Base-by-base conservation (phyloP, 441 rosid genomes). In the Gossypium lobatum region DNA sequence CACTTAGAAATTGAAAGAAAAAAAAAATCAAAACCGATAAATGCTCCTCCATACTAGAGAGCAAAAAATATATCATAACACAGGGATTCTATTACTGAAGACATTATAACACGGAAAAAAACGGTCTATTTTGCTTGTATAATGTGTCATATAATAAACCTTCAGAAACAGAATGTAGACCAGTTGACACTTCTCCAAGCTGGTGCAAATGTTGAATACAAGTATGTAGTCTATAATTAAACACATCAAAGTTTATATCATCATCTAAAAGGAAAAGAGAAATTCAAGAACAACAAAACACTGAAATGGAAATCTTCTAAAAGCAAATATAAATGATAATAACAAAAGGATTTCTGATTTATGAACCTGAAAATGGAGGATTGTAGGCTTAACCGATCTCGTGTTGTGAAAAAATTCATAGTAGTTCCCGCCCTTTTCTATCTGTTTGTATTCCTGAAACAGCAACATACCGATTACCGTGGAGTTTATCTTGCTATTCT, bases 291-390 rank as follows among this genome's bases (percentile, higher is more conserved):
- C 3, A 18, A 42, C n/a, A 42, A 4, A 25, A 42, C 31, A 11
- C 52, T n/a, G 45, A 39, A 39, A 10, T 45, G 34, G 25, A 45
- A 1, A 65, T 20, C 70, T 42, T 65, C 18, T 11, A 10, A 42
- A 42, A 42, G 31, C 4, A 64, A 42, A 20, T 42, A 20, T 20
- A 11, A 21, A 18, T 18, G 31, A 42, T 13, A 18, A 18, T 2
- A 46, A 23, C 1, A 65, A 45, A 16, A 48, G 20, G 48, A 34
- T 21, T 14, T 46, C 39, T 7, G 39, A 23, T 3, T 48, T 14
- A 18, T 20, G n/a, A 58, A 83, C 87, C 84, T 83, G 84, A 71
- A 83, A 79, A 74, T 84, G 87, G 55, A 79, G 85, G 45, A 84
- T 79, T 34, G 87, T 84, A 20, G 85, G 84, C 77, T 83, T 83